Evolutionary conservation across 2,329 filamentous ascomycete genomes (phyloP).

Genomic region (Epichloe hybrida): DNA sequence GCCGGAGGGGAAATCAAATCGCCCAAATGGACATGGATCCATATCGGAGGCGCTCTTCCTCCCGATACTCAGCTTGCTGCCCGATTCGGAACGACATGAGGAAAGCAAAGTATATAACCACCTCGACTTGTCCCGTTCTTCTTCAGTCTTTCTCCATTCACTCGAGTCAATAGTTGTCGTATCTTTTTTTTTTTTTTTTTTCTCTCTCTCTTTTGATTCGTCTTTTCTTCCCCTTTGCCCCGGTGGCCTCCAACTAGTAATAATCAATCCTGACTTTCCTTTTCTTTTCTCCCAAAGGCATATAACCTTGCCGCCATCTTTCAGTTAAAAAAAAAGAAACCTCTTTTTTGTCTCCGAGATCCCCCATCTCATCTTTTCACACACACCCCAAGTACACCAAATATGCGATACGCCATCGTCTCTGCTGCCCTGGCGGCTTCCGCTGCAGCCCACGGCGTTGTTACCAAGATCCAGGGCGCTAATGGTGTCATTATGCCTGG

Average conservation of each 20-base stretch:
- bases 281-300: neutral
- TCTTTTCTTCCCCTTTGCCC: neutral
- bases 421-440: slow-evolving; percentile 27
- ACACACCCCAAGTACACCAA: slow-evolving; percentile 8
- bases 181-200: neutral
- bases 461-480: slow-evolving; percentile 41
- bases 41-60: no score
- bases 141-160: no score
- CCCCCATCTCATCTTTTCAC: no score
- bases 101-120: neutral
- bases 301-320: neutral
- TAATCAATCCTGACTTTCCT: neutral
- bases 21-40: no score
- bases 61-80: no score
- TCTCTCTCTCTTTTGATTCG: neutral
- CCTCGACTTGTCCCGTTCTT: neutral
- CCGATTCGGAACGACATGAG: no score
- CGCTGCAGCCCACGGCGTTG: slow-evolving; percentile 43
- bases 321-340: no score
- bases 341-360: no score
- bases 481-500: slow-evolving; percentile 51
- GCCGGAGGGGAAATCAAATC: neutral
- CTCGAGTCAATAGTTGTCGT: neutral
- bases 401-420: slow-evolving; percentile 16
- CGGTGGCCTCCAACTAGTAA: neutral